These are phyloP conservation scores for Cercospora canescens DNA, from an alignment of 2,329 filamentous ascomycete genomes.

Conservation along the genomic window DNA sequence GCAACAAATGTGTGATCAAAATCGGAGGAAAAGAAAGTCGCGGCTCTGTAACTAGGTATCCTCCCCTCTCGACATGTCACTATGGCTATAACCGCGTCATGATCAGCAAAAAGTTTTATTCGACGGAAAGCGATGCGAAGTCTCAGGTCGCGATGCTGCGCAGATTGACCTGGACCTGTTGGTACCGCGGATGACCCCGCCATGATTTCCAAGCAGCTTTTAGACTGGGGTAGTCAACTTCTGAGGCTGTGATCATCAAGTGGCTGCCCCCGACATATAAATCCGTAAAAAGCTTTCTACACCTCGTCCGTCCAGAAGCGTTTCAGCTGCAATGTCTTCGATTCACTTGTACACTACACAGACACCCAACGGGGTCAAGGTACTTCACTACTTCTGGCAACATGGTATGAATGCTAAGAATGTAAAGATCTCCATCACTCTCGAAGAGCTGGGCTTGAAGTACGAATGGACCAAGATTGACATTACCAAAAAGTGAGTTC, in stretches of 20 bases:
- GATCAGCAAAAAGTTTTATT: background rate
- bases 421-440: constrained; percentile 66
- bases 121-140: background rate
- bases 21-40: background rate
- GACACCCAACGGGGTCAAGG: constrained; percentile 87
- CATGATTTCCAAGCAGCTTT: constrained; percentile 3
- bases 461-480: constrained; percentile 74
- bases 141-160: background rate
- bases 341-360: constrained; percentile 80
- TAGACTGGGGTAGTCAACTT: no score
- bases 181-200: background rate
- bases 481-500: constrained; percentile 61
- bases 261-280: background rate
- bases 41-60: background rate
- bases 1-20: background rate
- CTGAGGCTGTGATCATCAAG: background rate
- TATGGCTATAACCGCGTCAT: background rate
- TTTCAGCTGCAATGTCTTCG: constrained; percentile 34
- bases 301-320: background rate
- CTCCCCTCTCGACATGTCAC: no score
- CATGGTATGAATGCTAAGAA: background rate
- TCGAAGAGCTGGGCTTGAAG: constrained; percentile 81
- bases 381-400: background rate
- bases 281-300: background rate
- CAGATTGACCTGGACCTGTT: background rate